These are phyloP conservation scores for Myxozyma monticola DNA, from an alignment of 805 yeast species.

Conservation along the genomic window DNA sequence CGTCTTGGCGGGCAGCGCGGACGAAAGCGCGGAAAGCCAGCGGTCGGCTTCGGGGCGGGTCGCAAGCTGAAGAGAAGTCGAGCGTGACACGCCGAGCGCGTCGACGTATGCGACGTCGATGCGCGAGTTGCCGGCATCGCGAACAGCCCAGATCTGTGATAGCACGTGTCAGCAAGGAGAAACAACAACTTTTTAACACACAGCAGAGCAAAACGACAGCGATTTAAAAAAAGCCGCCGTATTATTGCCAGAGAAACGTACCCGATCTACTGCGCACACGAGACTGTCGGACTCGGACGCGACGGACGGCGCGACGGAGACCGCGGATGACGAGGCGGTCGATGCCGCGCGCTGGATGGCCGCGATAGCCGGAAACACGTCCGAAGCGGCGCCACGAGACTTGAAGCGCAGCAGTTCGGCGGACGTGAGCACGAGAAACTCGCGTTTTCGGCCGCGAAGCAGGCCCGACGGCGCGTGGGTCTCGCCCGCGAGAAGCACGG, in stretches of 20 bases:
- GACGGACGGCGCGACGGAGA: neutral
- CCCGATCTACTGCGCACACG: slow-evolving; percentile 19
- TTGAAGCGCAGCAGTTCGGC: slow-evolving; percentile 30
- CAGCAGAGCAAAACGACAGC: neutral
- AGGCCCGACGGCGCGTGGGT: slow-evolving; percentile 29
- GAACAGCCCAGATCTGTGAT: slow-evolving; percentile 17
- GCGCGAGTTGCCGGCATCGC: slow-evolving; percentile 13
- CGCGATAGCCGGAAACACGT: slow-evolving; percentile 22
- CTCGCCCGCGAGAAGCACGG: slow-evolving; percentile 33
- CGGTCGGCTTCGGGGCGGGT: slow-evolving; percentile 22
- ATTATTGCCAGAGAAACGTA: slow-evolving; percentile 4
- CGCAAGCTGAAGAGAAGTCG: slow-evolving; percentile 23
- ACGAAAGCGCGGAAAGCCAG: slow-evolving; percentile 15
- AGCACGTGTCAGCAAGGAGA: neutral
- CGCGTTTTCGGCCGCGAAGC: slow-evolving; percentile 31
- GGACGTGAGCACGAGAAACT: slow-evolving; percentile 30
- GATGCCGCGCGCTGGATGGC: slow-evolving; percentile 10
- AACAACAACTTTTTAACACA: no score
- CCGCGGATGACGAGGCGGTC: slow-evolving; percentile 8
- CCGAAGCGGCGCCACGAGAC: slow-evolving; percentile 25
- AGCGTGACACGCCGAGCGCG: slow-evolving; percentile 7
- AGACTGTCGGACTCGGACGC: slow-evolving; percentile 5
- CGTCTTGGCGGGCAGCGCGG: slow-evolving; percentile 12
- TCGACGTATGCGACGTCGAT: slow-evolving; percentile 22
- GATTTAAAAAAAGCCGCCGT: neutral